These are phyloP conservation scores for Tetradesmus obliquus DNA, from an alignment of 139 green algal species.

Conservation along the genomic window DNA sequence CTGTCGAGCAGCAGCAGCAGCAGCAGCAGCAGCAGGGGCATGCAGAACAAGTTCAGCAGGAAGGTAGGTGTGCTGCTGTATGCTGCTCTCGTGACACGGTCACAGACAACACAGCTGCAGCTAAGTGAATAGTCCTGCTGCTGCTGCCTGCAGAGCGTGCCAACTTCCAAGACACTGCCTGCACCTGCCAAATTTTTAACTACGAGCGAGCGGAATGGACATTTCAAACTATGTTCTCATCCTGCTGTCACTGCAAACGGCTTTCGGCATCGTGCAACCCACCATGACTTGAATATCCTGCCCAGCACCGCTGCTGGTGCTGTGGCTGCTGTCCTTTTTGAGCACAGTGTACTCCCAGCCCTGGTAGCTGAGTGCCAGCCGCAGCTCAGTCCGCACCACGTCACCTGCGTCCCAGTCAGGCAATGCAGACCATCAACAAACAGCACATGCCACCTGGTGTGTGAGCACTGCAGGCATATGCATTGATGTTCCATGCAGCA, in stretches of 20 bases:
- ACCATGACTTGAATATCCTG: conserved; percentile 27
- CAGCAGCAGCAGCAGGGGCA: background rate
- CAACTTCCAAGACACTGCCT: background rate
- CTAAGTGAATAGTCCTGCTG: background rate
- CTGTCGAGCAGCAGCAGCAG: background rate
- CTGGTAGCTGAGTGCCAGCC: conserved; percentile 7
- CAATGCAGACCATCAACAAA: background rate
- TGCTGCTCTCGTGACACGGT: background rate
- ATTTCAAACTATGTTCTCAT: too few species aligned
- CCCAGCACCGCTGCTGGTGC: background rate
- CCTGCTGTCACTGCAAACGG: background rate
- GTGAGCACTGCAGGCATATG: background rate
- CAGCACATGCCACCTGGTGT: background rate
- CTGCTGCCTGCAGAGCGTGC: background rate
- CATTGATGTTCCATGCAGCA: too few species aligned
- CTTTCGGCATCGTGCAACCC: background rate
- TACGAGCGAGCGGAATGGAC: too few species aligned
- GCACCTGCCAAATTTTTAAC: background rate
- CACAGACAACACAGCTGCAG: background rate
- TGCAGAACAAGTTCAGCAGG: background rate
- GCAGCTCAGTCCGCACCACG: conserved; percentile 35
- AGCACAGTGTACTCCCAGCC: conserved; percentile 47
- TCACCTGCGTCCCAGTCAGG: background rate
- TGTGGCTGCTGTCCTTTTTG: conserved; percentile 2
- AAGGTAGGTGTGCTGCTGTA: background rate